A percentile compares a stretch with the other conserved stretches of the same genome.
phyloP scores from a whole-genome alignment of 805 yeast genomes.

The Saccharomycopsis malanga region DNA sequence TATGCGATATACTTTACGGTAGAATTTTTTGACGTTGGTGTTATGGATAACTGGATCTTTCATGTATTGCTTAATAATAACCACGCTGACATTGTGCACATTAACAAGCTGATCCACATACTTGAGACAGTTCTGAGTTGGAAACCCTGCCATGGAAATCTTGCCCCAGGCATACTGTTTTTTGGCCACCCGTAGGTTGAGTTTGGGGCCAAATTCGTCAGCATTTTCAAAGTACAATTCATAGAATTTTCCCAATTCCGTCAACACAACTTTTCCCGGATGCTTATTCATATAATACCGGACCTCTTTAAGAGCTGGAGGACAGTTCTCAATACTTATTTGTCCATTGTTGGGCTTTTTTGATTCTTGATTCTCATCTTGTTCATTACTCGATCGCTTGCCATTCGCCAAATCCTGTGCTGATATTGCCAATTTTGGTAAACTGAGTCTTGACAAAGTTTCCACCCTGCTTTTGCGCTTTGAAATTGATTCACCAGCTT shows the following conservation, averaged over 20 bases:
- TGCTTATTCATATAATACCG: conserved; percentile 38
- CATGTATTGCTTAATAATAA: conserved; percentile 64
- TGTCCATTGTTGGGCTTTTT: not conserved
- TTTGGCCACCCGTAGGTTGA: conserved; percentile 66
- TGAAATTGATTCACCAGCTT: too few species aligned
- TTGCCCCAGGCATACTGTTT: conserved; percentile 37
- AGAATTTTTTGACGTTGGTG: conserved; percentile 34
- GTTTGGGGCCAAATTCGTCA: conserved; percentile 53
- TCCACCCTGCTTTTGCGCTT: too few species aligned
- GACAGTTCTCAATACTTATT: not conserved
- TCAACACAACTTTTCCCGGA: conserved; percentile 51
- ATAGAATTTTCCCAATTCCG: conserved; percentile 83
- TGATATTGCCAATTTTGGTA: not conserved
- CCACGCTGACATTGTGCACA: conserved; percentile 64
- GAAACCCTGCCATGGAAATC: conserved; percentile 90
- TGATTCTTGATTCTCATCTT: not conserved
- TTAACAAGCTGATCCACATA: conserved; percentile 70
- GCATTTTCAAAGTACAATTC: conserved; percentile 91
- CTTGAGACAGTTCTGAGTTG: conserved; percentile 59
- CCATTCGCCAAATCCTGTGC: not conserved
- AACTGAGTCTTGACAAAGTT: not conserved
- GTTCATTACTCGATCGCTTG: not conserved
- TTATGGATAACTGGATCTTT: not conserved
- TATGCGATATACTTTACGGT: conserved; percentile 68
- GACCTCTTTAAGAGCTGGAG: conserved; percentile 23